A percentile compares a stretch with the other conserved stretches of the same genome.
These are phyloP conservation scores for Micromonas commoda DNA, from an alignment of 139 green algal genomes.

Conservation along the genomic window DNA sequence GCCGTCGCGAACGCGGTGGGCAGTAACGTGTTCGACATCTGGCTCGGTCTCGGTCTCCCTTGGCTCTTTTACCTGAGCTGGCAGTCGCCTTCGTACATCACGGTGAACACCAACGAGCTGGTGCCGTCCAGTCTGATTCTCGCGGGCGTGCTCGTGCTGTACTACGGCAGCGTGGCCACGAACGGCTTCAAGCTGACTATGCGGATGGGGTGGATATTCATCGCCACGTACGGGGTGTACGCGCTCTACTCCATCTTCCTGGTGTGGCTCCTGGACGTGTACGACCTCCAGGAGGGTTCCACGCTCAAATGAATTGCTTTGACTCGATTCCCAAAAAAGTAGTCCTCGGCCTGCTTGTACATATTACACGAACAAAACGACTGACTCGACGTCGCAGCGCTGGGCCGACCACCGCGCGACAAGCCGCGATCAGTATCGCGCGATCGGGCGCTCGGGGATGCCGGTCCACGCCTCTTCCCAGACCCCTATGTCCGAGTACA, in stretches of 20 bases:
- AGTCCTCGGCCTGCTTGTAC: too few relatives aligned
- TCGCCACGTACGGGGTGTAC: conserved; percentile 14
- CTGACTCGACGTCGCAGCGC: too few relatives aligned
- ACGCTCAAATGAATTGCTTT: too few relatives aligned
- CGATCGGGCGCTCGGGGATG: too few relatives aligned
- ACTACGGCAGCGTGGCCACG: conserved; percentile 14
- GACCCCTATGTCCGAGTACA: too few relatives aligned
- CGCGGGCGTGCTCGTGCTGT: conserved; percentile 37
- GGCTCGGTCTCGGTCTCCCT: conserved; percentile 43
- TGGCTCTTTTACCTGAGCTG: conserved; percentile 39
- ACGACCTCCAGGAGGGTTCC: not conserved
- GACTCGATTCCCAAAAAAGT: too few relatives aligned
- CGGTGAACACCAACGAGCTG: conserved; percentile 32
- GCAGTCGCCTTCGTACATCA: conserved; percentile 8
- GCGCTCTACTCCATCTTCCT: conserved; percentile 17
- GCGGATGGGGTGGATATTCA: not conserved
- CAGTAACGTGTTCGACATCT: conserved; percentile 50
- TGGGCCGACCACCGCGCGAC: too few relatives aligned
- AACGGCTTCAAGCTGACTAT: conserved; percentile 3
- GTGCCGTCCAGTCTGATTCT: conserved; percentile 38
- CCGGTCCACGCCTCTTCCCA: too few relatives aligned
- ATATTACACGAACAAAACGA: too few relatives aligned
- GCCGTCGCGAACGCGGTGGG: conserved; percentile 47
- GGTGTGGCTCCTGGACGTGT: conserved; percentile 17
- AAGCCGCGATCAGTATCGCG: too few relatives aligned